These are phyloP conservation scores for Phialemonium atrogriseum DNA, from an alignment of 2,329 filamentous ascomycete species.

Conservation along the genomic window DNA sequence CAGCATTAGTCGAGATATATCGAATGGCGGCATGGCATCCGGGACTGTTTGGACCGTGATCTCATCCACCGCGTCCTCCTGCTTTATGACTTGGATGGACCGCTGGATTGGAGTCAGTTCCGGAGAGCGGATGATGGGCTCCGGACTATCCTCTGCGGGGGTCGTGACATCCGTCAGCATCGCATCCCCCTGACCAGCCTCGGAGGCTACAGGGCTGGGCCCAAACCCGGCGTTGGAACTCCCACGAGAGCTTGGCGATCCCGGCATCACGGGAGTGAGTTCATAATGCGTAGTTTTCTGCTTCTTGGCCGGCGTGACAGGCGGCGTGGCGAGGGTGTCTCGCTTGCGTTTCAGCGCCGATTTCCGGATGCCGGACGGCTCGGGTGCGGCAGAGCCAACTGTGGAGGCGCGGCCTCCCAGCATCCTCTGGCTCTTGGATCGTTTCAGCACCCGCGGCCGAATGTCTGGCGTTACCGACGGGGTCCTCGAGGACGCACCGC, in stretches of 20 bases:
- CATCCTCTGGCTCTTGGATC: slow-evolving; percentile 20
- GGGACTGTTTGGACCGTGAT: slow-evolving; percentile 8
- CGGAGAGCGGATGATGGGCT: slow-evolving; percentile 26
- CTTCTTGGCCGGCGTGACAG: slow-evolving; percentile 46
- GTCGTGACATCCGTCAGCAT: slow-evolving; percentile 38
- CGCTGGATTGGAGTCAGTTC: slow-evolving; percentile 21
- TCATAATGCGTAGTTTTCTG: slow-evolving; percentile 28
- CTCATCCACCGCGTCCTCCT: slow-evolving; percentile 20
- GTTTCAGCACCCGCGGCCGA: slow-evolving; percentile 40
- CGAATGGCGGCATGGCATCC: no score
- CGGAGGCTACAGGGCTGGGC: slow-evolving; percentile 21
- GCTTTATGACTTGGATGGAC: slow-evolving; percentile 18
- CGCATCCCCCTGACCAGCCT: slow-evolving; percentile 21
- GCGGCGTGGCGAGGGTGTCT: slow-evolving; percentile 41
- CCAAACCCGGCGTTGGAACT: slow-evolving; percentile 27
- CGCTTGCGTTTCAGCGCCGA: slow-evolving; percentile 40
- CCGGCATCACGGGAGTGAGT: slow-evolving; percentile 17
- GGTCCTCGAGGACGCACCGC: slow-evolving; percentile 38
- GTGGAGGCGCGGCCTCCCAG: slow-evolving; percentile 26
- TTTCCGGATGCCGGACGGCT: slow-evolving; percentile 16
- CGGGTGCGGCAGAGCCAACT: slow-evolving; percentile 21
- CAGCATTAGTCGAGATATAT: no score
- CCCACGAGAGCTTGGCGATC: slow-evolving; percentile 24
- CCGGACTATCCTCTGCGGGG: slow-evolving; percentile 39
- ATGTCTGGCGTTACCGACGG: slow-evolving; percentile 50